Evolutionary conservation across 805 yeast species (phyloP).

Genomic region (Cyberlindnera saturnus): DNA sequence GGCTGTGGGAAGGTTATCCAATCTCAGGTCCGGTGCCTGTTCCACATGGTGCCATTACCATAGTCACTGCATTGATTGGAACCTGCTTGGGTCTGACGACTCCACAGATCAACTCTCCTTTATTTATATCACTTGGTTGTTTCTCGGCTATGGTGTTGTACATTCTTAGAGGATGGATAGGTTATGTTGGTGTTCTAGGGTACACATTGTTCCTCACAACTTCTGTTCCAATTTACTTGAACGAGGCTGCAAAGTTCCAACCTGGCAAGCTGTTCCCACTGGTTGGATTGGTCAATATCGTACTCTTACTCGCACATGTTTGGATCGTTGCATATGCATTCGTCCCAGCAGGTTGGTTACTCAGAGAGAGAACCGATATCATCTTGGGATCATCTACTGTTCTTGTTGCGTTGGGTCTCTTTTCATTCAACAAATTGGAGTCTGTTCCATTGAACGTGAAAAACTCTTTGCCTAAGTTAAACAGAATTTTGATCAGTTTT

Average conservation of each 20-base stretch:
- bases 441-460: constrained; percentile 3
- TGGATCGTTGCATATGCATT: constrained; percentile 99
- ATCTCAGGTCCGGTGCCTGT: constrained; percentile 79
- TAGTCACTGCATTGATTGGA: constrained; percentile 56
- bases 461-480: constrained; percentile 12
- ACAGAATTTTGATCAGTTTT: constrained; percentile 29
- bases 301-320: constrained; percentile 73
- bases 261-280: constrained; percentile 49
- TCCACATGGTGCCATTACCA: constrained; percentile 66
- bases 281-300: constrained; percentile 42
- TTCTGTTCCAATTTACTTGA: constrained; percentile 57
- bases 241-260: constrained; percentile 46
- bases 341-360: constrained; percentile 86
- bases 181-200: constrained; percentile 66
- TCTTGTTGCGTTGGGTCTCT: constrained; percentile 48
- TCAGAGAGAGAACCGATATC: constrained; percentile 85
- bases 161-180: constrained; percentile 57
- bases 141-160: constrained; percentile 36
- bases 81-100: constrained; percentile 35
- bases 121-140: constrained; percentile 44
- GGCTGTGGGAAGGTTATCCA: constrained; percentile 97
- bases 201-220: constrained; percentile 63
- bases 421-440: constrained; percentile 8
- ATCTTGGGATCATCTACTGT: constrained; percentile 53
- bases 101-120: constrained; percentile 15